phyloP scores from a whole-genome alignment of 306 rosid species.

The Malus asiatica region DNA sequence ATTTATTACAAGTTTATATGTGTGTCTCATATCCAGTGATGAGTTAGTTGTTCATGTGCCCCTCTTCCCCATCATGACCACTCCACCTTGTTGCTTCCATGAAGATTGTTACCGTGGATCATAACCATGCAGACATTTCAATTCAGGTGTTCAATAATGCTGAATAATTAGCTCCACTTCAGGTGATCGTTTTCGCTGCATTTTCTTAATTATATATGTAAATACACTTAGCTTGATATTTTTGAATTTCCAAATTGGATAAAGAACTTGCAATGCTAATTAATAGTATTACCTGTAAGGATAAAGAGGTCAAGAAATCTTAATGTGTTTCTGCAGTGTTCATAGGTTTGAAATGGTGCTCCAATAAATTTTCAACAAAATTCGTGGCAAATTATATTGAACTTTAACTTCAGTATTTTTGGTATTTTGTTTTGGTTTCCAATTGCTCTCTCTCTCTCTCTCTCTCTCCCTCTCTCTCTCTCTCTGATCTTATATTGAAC shows the following conservation, averaged over 20 bases:
- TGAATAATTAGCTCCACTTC: not conserved
- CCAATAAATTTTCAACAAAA: not conserved
- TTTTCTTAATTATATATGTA: too few species aligned
- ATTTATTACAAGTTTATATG: not conserved
- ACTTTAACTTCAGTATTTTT: not conserved
- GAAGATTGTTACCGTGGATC: not conserved
- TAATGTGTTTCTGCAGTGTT: not conserved
- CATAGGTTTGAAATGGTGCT: not conserved
- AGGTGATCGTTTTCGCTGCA: not conserved
- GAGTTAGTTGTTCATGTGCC: constrained; percentile 98
- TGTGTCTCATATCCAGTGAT: not conserved
- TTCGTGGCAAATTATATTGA: not conserved
- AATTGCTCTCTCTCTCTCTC: not conserved
- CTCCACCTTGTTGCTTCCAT: constrained; percentile 35
- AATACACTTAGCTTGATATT: not conserved
- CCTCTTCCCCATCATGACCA: constrained; percentile 96
- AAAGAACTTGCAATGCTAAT: not conserved
- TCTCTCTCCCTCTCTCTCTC: not conserved
- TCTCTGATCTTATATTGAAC: not conserved
- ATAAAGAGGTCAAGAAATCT: not conserved
- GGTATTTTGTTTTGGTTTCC: not conserved
- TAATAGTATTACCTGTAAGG: not conserved
- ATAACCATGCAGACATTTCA: not conserved
- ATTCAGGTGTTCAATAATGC: not conserved
- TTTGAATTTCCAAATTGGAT: not conserved